A percentile compares a stretch with the other conserved stretches of the same genome.
Conservation (phyloP, 768 basidiomycete genomes). For the Naganishia friedmannii region DNA sequence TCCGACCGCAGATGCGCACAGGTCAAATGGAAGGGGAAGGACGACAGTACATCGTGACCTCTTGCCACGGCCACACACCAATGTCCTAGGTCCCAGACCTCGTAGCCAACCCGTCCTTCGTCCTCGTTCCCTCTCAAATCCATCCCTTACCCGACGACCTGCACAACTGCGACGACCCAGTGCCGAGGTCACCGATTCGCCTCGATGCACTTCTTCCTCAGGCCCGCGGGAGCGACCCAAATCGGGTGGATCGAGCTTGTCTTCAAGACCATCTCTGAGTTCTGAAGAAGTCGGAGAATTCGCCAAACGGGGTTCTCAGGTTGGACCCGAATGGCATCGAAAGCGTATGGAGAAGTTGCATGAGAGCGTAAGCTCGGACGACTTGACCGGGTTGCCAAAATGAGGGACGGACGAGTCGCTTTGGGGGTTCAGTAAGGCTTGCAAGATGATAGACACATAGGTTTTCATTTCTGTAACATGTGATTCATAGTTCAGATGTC, state of each 20-base stretch:
- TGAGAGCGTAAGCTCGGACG: not conserved
- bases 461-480: not conserved
- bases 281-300: not conserved
- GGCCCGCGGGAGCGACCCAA: not conserved
- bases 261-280: not conserved
- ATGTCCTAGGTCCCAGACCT: not conserved
- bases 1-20: not conserved
- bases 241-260: conserved; percentile 5
- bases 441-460: not conserved
- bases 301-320: not conserved
- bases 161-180: not conserved
- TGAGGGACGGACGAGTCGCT: not conserved
- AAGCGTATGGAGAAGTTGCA: conserved; percentile 4
- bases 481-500: not conserved
- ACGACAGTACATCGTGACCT: too few relatives aligned
- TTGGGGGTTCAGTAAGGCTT: not conserved
- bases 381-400: not conserved
- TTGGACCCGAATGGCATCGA: not conserved
- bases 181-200: not conserved
- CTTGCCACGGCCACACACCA: not conserved
- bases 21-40: too few relatives aligned
- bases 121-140: not conserved
- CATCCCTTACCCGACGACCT: not conserved
- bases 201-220: not conserved
- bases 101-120: not conserved